Evolutionary conservation across 495 filamentous ascomycete genomes (phyloP).

Genomic region (Astrothelium subdiscretum): DNA sequence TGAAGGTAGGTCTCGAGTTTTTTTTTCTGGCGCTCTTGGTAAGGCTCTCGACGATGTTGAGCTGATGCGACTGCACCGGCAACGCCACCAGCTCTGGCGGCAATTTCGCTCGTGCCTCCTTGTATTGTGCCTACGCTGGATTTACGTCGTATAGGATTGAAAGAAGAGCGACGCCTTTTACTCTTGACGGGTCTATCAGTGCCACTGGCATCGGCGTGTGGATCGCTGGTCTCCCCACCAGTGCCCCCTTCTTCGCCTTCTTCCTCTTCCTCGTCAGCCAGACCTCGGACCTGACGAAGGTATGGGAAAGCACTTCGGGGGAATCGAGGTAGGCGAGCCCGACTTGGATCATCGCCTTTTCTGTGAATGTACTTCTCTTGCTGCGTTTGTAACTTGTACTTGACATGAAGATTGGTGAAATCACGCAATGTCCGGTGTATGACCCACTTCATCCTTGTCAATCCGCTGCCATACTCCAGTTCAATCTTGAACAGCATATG

Average conservation of each 20-base stretch:
- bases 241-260: conserved; percentile 34
- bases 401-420: conserved; percentile 83
- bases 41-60: conserved; percentile 32
- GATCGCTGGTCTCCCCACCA: conserved; percentile 39
- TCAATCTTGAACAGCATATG: conserved; percentile 86
- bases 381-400: conserved; percentile 68
- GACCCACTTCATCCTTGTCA: conserved; percentile 95
- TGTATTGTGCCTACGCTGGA: conserved; percentile 38
- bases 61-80: conserved; percentile 20
- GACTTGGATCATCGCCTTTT: conserved; percentile 39
- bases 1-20: conserved; percentile 89
- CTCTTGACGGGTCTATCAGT: conserved; percentile 42
- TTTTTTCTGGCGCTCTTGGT: conserved; percentile 62
- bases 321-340: conserved; percentile 71
- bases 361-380: conserved; percentile 66
- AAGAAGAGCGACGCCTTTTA: conserved; percentile 57
- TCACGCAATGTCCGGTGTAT: conserved; percentile 78
- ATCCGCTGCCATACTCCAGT: conserved; percentile 89
- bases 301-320: conserved; percentile 89
- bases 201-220: conserved; percentile 47
- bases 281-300: conserved; percentile 64
- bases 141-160: conserved; percentile 40
- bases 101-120: conserved; percentile 27
- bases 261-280: conserved; percentile 78
- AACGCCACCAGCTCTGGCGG: conserved; percentile 33